These are phyloP conservation scores for Centella asiatica DNA, from an alignment of 129 eudicot genomes.

Conservation along the genomic window DNA sequence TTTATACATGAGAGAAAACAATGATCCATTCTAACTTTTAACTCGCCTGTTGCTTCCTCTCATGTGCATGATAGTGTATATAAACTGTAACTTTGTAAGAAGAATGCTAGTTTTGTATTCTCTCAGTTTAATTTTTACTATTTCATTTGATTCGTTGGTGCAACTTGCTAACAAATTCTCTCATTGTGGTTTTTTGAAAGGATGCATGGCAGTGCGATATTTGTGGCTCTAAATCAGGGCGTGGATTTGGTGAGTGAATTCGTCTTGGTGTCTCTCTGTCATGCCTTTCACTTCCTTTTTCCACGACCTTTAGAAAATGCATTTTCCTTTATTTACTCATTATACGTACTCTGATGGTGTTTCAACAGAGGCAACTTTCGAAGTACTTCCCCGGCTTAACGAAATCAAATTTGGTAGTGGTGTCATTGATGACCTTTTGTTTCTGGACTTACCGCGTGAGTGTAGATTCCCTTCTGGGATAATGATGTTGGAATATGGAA, in stretches of 20 bases:
- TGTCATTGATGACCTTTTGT: constrained; percentile 84
- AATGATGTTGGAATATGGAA: constrained; percentile 84
- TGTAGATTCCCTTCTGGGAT: constrained; percentile 72
- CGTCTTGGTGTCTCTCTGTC: background rate
- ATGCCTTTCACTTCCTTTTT: background rate
- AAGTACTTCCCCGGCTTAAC: constrained; percentile 87
- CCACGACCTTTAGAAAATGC: no score
- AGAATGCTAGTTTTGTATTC: no score
- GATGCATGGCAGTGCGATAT: constrained; percentile 99
- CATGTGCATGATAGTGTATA: no score
- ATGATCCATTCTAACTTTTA: no score
- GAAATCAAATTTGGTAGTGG: constrained; percentile 96
- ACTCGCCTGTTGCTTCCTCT: no score
- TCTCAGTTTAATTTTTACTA: background rate
- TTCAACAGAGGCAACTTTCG: constrained; percentile 85
- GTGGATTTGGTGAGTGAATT: constrained; percentile 82
- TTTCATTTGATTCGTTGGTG: background rate
- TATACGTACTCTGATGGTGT: constrained; percentile 10
- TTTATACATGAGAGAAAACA: background rate
- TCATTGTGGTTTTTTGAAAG: constrained; percentile 24
- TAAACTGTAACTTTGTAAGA: no score
- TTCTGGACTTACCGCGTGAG: constrained; percentile 82
- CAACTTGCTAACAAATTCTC: background rate
- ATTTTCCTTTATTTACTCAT: no score
- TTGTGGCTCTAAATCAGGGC: constrained; percentile 96